Base-by-base conservation (phyloP, 441 rosid species). In the Isatis lusitanica region DNA sequence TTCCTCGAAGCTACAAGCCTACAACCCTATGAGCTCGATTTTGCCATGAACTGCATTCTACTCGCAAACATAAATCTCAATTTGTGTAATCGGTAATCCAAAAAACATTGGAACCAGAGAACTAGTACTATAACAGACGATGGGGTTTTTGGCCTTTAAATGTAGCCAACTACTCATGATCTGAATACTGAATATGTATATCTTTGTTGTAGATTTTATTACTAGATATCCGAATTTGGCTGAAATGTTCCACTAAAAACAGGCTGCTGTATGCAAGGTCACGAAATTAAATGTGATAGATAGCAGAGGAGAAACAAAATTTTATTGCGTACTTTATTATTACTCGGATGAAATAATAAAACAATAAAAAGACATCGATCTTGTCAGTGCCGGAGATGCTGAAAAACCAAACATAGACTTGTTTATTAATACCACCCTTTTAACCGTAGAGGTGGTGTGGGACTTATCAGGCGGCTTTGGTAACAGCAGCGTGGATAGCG, bases 401-500 rank as follows among this genome's bases (percentile, higher is more conserved):
- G 18, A 12, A 26, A 59, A 36, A 52, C 9, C 17, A 28, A 11
- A 52, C 31, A n/a, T n/a, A 16, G 6, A 43, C 31, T 35, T 21
- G 47, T 63, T 76, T 64, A 57, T 70, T 56, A n/a, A 1, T 15
- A 4, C 12, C 18, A 43, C 33, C 58, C n/a, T 12, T 12, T 40
- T 3, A 26, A 17, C 21, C 6, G 53, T 44, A 0, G 28, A 16
- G 16, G 28, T 36, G 30, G 24, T 64, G 48, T 30, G 48, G 11
- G 56, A 40, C 31, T 9, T 47, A 67, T 79, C 58, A 79, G 50
- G 31, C 6, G 61, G 57, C 33, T 55, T 74, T 85, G 44, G 89
- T 84, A 28, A 86, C 96, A 42, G 88, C 91, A 12, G 91, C 89
- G 35, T 91, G 97, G 48, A 93, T 89, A 28, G 97, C 88, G 66